A percentile compares a stretch with the other conserved stretches of the same genome.
phyloP scores from a whole-genome alignment of 2,329 filamentous ascomycete species.

The Neophaeococcomyces aloes region DNA sequence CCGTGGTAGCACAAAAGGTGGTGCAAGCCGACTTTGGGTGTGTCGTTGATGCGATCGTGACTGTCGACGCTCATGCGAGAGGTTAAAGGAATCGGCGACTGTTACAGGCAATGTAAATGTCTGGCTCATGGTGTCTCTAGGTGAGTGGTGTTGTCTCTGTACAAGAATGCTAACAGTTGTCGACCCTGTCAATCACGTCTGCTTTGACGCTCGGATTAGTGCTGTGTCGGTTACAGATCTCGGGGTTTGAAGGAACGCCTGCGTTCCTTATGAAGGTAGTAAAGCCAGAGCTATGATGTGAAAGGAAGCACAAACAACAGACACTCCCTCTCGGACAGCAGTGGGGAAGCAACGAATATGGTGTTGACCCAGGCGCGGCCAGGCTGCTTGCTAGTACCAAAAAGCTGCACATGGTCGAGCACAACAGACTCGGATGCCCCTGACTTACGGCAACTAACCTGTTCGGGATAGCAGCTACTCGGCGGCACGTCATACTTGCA shows the following conservation, averaged over 20 bases:
- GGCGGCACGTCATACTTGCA: no score
- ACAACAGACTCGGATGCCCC: neutral
- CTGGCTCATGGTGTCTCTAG: conserved; percentile 16
- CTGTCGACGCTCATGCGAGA: conserved; percentile 31
- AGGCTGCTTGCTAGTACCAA: no score
- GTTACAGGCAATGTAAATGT: conserved; percentile 23
- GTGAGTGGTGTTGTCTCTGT: neutral
- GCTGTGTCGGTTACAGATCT: neutral
- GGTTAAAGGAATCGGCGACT: conserved; percentile 23
- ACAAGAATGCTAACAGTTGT: neutral
- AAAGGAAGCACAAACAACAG: neutral
- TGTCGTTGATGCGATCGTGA: conserved; percentile 23
- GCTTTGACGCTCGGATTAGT: neutral
- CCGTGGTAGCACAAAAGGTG: conserved; percentile 16
- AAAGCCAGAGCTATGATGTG: neutral
- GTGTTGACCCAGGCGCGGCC: neutral
- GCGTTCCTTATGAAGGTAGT: neutral
- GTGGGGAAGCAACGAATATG: neutral
- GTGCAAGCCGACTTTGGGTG: conserved; percentile 15
- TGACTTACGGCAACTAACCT: neutral
- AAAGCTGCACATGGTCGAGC: no score
- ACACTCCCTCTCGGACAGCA: neutral
- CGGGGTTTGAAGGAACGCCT: neutral
- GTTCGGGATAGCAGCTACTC: neutral
- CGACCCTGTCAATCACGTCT: neutral